Evolutionary conservation across 1,139 yeast genomes (phyloP).

Genomic region (Candida tetrigidarum): DNA sequence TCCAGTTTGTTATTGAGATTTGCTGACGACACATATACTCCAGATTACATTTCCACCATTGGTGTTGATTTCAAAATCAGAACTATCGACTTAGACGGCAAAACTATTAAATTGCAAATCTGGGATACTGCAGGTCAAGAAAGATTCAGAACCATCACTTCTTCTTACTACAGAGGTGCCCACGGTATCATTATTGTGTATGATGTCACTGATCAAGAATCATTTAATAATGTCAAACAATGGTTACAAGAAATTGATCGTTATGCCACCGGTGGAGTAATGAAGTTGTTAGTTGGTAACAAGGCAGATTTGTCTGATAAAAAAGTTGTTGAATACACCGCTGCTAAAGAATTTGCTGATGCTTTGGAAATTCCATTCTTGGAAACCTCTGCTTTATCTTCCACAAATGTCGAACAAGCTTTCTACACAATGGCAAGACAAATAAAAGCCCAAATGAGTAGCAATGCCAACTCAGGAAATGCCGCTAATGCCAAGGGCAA

Average conservation of each 20-base stretch:
- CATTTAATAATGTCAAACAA: conserved; percentile 96
- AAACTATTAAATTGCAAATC: conserved; percentile 94
- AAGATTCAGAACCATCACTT: conserved; percentile 95
- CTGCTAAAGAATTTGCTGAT: conserved; percentile 98
- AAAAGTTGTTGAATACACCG: conserved; percentile 94
- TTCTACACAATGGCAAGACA: conserved; percentile 99
- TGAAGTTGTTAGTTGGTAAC: conserved; percentile 95
- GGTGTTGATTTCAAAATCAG: conserved; percentile 99
- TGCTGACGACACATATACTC: conserved; percentile 97
- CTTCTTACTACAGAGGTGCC: conserved; percentile 98
- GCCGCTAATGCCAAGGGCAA: conserved; percentile 50
- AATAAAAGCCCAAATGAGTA: conserved; percentile 95
- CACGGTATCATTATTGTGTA: conserved; percentile 98
- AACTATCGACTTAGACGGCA: conserved; percentile 95
- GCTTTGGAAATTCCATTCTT: conserved; percentile 93
- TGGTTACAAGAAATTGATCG: conserved; percentile 99
- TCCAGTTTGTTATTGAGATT: conserved; percentile 93
- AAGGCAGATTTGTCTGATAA: conserved; percentile 94
- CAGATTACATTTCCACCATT: conserved; percentile 95
- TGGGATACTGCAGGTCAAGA: conserved; percentile 99
- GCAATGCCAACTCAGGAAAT: conserved; percentile 49
- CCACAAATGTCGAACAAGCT: conserved; percentile 98
- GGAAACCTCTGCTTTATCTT: conserved; percentile 95
- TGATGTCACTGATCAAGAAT: conserved; percentile 98
- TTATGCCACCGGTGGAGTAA: conserved; percentile 97